Evolutionary conservation across 495 filamentous ascomycete species (phyloP).

Genomic region (Cryomyces minteri): DNA sequence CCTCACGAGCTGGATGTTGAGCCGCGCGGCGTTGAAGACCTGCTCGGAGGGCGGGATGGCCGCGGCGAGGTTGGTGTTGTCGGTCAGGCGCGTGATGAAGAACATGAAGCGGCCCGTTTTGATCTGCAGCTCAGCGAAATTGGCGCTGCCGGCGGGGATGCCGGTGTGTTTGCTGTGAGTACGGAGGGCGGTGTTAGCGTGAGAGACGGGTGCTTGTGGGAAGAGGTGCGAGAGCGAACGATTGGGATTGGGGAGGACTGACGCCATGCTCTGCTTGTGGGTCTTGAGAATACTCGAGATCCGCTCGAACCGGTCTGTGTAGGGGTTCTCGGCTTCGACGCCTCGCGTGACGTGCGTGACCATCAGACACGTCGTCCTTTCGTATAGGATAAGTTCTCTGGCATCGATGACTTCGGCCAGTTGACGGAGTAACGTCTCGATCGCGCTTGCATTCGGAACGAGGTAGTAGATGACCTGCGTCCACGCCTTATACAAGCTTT

Average conservation of each 20-base stretch:
- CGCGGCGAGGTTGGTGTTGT: constrained; percentile 89
- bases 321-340: constrained; percentile 61
- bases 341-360: constrained; percentile 68
- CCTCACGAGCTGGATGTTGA: constrained; percentile 75
- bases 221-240: constrained; percentile 4
- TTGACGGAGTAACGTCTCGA: constrained; percentile 62
- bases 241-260: constrained; percentile 5
- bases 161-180: constrained; percentile 17
- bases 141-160: constrained; percentile 22
- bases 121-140: constrained; percentile 48
- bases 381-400: constrained; percentile 87
- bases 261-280: constrained; percentile 70
- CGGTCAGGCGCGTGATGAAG: constrained; percentile 82
- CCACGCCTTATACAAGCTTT: constrained; percentile 96
- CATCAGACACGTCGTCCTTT: constrained; percentile 87
- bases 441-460: constrained; percentile 79
- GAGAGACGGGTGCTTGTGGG: constrained; percentile 26
- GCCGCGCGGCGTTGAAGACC: constrained; percentile 67
- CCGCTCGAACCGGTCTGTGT: constrained; percentile 80
- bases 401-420: constrained; percentile 73
- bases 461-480: constrained; percentile 90
- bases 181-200: background rate
- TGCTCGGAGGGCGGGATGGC: constrained; percentile 77
- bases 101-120: constrained; percentile 65
- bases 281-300: constrained; percentile 93